These are phyloP conservation scores for Ambrosia artemisiifolia DNA, from an alignment of 129 eudicot genomes.

Conservation along the genomic window DNA sequence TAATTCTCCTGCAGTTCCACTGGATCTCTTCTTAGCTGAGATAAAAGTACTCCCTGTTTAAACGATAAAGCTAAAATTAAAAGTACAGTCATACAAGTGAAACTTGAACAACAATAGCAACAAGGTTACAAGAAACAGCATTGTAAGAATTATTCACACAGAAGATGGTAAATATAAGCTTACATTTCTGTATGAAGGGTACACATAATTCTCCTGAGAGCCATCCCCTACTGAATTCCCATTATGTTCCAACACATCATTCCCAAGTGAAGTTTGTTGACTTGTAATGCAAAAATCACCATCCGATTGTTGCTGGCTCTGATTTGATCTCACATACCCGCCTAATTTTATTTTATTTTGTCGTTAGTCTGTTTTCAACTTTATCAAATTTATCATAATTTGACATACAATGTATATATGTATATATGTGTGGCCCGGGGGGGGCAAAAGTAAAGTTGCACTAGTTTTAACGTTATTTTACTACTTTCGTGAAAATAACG, in stretches of 20 bases:
- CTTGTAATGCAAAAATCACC: conserved; percentile 13
- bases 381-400: not conserved
- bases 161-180: conserved; percentile 21
- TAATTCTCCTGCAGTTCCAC: conserved; percentile 36
- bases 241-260: conserved; percentile 39
- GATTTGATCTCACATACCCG: conserved; percentile 35
- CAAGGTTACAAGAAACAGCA: conserved; percentile 15
- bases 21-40: conserved; percentile 29
- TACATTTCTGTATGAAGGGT: conserved; percentile 41
- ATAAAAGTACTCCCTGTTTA: conserved; percentile 32
- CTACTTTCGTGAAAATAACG: too few relatives aligned
- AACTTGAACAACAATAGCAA: conserved; percentile 16
- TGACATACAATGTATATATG: conserved; percentile 5
- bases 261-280: conserved; percentile 45
- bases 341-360: conserved; percentile 35
- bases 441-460: too few relatives aligned
- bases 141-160: conserved; percentile 12
- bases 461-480: too few relatives aligned
- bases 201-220: conserved; percentile 25
- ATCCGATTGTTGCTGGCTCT: conserved; percentile 29
- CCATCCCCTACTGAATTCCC: conserved; percentile 26
- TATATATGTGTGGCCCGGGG: too few relatives aligned
- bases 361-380: conserved; percentile 22
- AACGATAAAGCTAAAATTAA: not conserved
- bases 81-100: conserved; percentile 4